Conservation (phyloP, 129 eudicot species). For the Helianthus tuberosus region DNA sequence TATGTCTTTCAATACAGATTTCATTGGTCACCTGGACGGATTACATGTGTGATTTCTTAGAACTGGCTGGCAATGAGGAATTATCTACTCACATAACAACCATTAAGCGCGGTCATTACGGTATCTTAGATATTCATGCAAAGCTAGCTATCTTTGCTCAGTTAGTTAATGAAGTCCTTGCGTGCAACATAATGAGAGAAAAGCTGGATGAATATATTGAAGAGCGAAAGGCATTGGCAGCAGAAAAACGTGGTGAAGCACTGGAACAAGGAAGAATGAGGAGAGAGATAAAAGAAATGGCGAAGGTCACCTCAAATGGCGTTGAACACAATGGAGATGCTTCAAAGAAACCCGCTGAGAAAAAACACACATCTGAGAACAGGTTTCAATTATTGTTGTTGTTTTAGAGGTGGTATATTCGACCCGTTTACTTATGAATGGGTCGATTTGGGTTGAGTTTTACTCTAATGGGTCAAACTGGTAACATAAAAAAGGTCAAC, state of each 20-base stretch:
- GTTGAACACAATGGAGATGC: constrained; percentile 54
- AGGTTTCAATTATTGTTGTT: constrained; percentile 41
- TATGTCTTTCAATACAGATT: constrained; percentile 54
- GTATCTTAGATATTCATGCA: constrained; percentile 57
- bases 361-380: constrained; percentile 36
- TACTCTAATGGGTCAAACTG: neutral
- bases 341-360: constrained; percentile 34
- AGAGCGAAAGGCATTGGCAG: constrained; percentile 68
- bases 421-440: constrained; percentile 6
- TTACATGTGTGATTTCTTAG: constrained; percentile 85
- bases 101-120: constrained; percentile 83
- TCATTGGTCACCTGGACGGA: constrained; percentile 80
- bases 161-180: constrained; percentile 56
- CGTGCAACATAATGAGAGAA: constrained; percentile 63
- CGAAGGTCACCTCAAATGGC: constrained; percentile 42
- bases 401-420: neutral
- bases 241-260: constrained; percentile 76
- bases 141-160: constrained; percentile 67
- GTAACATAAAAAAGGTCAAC: neutral
- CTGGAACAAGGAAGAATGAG: constrained; percentile 75
- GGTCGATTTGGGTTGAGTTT: neutral
- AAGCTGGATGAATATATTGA: constrained; percentile 74
- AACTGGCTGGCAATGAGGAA: constrained; percentile 46
- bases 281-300: constrained; percentile 76
- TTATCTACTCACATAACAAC: constrained; percentile 52